These are phyloP conservation scores for Scedosporium aurantiacum DNA, from an alignment of 2,329 filamentous ascomycete species.

Conservation along the genomic window DNA sequence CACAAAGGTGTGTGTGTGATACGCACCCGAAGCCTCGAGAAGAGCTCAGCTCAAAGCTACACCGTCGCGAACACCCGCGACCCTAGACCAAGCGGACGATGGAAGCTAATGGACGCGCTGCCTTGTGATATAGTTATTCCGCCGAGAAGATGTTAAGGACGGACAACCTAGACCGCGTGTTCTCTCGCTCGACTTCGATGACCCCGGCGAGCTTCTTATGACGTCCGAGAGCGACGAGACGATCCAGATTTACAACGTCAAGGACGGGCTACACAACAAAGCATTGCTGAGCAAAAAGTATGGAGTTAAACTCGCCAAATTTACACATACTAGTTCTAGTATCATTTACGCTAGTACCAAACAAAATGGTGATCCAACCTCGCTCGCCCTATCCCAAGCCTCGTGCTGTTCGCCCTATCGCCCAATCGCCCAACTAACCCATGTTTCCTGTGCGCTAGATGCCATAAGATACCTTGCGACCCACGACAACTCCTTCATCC, in stretches of 20 bases:
- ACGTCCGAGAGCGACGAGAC: conserved; percentile 89
- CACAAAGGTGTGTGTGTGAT: conserved; percentile 53
- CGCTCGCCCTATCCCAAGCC: conserved; percentile 5
- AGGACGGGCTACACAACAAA: conserved; percentile 82
- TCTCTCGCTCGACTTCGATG: conserved; percentile 91
- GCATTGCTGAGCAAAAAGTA: conserved; percentile 92
- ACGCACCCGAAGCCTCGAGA: neutral
- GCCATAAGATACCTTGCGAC: conserved; percentile 78
- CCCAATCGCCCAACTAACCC: neutral
- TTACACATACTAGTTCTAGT: conserved; percentile 82
- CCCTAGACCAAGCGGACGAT: neutral
- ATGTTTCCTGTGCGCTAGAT: conserved; percentile 33
- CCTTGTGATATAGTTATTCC: conserved; percentile 36
- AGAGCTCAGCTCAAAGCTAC: neutral
- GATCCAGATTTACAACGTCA: conserved; percentile 89
- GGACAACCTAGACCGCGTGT: conserved; percentile 49
- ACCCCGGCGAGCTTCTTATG: conserved; percentile 85
- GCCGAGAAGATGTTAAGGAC: conserved; percentile 44
- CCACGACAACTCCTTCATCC: conserved; percentile 92
- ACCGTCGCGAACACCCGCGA: too few species aligned
- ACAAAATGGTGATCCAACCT: conserved; percentile 55
- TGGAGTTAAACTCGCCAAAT: conserved; percentile 84
- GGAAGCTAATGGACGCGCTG: neutral
- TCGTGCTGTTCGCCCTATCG: neutral
- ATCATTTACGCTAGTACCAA: conserved; percentile 96